These are phyloP conservation scores for Breynia disticha DNA, from an alignment of 441 rosid genomes.

Conservation along the genomic window DNA sequence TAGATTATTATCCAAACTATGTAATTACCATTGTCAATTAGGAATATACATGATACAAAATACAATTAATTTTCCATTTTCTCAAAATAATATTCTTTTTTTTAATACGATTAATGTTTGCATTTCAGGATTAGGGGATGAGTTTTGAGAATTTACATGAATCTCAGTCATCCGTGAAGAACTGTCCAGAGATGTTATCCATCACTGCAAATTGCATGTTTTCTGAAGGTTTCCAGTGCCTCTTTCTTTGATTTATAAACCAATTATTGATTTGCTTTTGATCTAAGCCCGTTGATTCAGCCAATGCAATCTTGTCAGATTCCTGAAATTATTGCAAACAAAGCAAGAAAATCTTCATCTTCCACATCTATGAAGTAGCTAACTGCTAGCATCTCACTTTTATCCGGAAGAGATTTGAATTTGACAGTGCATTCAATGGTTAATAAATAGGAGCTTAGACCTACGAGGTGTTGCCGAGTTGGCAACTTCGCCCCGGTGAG, in stretches of 20 bases:
- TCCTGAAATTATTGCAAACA: constrained; percentile 33
- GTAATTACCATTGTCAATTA: constrained; percentile 9
- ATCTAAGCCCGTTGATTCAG: constrained; percentile 79
- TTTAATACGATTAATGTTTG: constrained; percentile 13
- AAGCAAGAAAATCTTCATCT: neutral
- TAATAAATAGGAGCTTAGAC: too few species aligned
- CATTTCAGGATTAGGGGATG: constrained; percentile 9
- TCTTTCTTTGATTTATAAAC: constrained; percentile 93
- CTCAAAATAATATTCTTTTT: constrained; percentile 1
- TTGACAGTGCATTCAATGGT: too few species aligned
- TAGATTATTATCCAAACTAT: constrained; percentile 3
- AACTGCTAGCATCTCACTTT: too few species aligned
- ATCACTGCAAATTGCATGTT: constrained; percentile 53
- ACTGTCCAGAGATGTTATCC: constrained; percentile 54
- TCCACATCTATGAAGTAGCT: too few species aligned
- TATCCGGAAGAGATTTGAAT: too few species aligned
- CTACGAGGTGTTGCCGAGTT: too few species aligned
- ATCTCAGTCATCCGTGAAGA: constrained; percentile 46
- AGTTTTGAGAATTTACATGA: constrained; percentile 12
- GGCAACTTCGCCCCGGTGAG: too few species aligned
- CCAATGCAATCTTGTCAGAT: constrained; percentile 62
- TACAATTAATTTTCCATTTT: constrained; percentile 15
- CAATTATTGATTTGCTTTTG: constrained; percentile 94
- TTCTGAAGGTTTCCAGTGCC: constrained; percentile 92
- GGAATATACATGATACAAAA: constrained; percentile 21